Evolutionary conservation across 176 grass and related monocot species (phyloP), one percentile per base, ranked within the genome.

Genomic region (Tillandsia fasciculata): DNA sequence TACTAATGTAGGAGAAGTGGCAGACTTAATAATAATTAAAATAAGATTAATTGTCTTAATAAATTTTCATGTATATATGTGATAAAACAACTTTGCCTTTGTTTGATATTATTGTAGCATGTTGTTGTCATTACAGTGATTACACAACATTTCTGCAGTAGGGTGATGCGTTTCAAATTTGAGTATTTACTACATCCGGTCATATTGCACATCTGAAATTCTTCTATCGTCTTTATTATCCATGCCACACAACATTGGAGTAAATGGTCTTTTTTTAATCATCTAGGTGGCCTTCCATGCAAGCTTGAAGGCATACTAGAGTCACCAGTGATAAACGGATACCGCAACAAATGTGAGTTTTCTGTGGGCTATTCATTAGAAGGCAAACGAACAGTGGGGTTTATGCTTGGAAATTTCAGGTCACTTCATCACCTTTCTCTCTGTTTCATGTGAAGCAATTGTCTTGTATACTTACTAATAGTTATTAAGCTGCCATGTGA

Each of bases 351-450:
- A 78, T 99, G 94, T 0, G 94, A 99, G 69, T 99, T 99, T 74
- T 99, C 94, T 77, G 89, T 93, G 63, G 94, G 94, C 29, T 79
- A 81, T 86, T 99, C 94, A 11, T 79, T 92, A 53, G 78, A 75
- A 4, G 84, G 89, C 1, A 99, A 90, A 74, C 83, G 78, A 67
- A 93, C 84, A 1, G 94, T 99, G 64, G 94, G 94, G 24, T 99
- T 99, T 87, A 93, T 99, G 89, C 79, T 90, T 69, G 94, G 94
- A 20, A 99, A 89, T 86, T 99, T 99, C 75, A 99, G 93, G 93
- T 96, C 51, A 52, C 71, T 59, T 72, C 72, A 15, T 70, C 33
- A 68, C 4, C 28, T 65, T 70, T 20, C 11, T 57, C 74, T 66
- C 68, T 86, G 9, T 29, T 67, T 17, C 28, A 2, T 70, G 11